Percentiles rank a stretch among this genome's conserved stretches.
phyloP scores from a whole-genome alignment of 2,329 filamentous ascomycete genomes.

The Penicillium sp. region DNA sequence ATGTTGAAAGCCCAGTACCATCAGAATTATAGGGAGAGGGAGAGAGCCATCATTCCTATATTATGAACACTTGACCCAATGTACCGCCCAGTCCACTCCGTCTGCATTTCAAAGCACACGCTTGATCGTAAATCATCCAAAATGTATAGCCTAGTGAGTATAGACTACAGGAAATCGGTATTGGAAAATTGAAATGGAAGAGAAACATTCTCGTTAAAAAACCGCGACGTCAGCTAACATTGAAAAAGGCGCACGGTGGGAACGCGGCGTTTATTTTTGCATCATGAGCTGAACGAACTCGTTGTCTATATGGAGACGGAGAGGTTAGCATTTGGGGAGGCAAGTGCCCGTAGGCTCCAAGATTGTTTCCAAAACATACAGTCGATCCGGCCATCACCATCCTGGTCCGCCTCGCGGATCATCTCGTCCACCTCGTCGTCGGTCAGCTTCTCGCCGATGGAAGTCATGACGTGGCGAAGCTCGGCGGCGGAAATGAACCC shows the following conservation, averaged over 20 bases:
- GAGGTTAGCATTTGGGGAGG: conserved; percentile 23
- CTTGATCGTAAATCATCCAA: conserved; percentile 23
- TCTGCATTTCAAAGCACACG: conserved; percentile 21
- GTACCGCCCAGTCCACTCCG: conserved; percentile 7
- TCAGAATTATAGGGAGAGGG: neutral
- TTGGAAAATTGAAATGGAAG: conserved; percentile 20
- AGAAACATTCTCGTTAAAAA: conserved; percentile 22
- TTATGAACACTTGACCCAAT: conserved; percentile 10
- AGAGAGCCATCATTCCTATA: conserved; percentile 7
- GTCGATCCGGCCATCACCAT: conserved; percentile 83
- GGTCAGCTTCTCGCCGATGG: conserved; percentile 85
- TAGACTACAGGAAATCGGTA: conserved; percentile 28
- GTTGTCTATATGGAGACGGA: conserved; percentile 60
- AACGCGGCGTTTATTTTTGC: conserved; percentile 68
- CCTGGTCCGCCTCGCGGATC: conserved; percentile 88
- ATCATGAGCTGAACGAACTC: conserved; percentile 95
- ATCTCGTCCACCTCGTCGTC: conserved; percentile 91
- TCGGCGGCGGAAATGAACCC: conserved; percentile 87
- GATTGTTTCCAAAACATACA: conserved; percentile 54
- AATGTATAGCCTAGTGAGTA: conserved; percentile 19
- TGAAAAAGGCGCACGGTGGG: conserved; percentile 23
- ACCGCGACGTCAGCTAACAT: conserved; percentile 29
- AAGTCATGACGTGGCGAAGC: conserved; percentile 87
- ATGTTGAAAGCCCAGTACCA: neutral
- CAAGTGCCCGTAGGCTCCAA: neutral